Evolutionary conservation across 331 rosid genomes (phyloP).

Genomic region (Arachis monticola): DNA sequence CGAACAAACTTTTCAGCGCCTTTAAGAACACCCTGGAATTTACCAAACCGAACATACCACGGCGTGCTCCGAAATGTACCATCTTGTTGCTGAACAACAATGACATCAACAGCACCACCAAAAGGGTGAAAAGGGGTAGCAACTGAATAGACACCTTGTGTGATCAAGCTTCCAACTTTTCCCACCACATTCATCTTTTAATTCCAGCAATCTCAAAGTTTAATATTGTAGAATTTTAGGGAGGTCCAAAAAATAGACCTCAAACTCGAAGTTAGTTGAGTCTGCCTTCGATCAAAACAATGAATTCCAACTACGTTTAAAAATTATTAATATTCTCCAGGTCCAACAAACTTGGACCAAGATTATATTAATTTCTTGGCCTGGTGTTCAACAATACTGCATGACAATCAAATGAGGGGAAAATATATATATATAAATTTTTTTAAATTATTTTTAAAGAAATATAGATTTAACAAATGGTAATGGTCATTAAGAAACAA

Average conservation of each 20-base stretch:
- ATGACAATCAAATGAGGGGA: not conserved
- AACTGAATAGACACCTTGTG: conserved; percentile 41
- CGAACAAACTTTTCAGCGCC: conserved; percentile 82
- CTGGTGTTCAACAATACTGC: not conserved
- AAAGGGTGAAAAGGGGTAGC: conserved; percentile 98
- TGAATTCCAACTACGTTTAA: not conserved
- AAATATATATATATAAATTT: not conserved
- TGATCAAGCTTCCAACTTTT: conserved; percentile 84
- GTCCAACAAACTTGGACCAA: conserved; percentile 20
- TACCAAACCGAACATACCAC: conserved; percentile 95
- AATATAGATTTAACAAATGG: not conserved
- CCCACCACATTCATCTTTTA: conserved; percentile 89
- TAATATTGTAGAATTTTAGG: conserved; percentile 25
- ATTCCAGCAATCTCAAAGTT: not conserved
- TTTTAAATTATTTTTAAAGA: not conserved
- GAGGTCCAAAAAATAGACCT: conserved; percentile 25
- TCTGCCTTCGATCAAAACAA: conserved; percentile 1
- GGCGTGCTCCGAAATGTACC: conserved; percentile 91
- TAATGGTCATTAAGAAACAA: not conserved
- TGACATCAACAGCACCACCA: conserved; percentile 97
- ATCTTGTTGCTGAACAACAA: conserved; percentile 95
- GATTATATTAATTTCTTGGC: not conserved
- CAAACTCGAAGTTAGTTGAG: not conserved
- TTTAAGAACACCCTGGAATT: conserved; percentile 96
- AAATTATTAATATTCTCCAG: conserved; percentile 7